Conservation (phyloP, 2,329 filamentous ascomycete species). For the Ilyonectria robusta region DNA sequence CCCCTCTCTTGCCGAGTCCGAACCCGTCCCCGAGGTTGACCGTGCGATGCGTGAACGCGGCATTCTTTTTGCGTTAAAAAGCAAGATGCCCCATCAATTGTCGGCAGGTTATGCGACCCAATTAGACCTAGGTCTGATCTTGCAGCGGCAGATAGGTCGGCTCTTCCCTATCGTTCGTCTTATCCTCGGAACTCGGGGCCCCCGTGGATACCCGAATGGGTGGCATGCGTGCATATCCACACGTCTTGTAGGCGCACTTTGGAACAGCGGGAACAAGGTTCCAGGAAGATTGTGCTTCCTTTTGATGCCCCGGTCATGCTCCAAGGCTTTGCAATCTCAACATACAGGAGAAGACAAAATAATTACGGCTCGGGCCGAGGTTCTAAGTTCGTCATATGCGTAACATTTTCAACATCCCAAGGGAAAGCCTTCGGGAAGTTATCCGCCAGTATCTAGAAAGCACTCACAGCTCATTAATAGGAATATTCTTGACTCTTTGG, state of each 20-base stretch:
- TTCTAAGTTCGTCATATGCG: too few relatives aligned
- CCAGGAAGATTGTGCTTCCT: not conserved
- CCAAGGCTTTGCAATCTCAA: not conserved
- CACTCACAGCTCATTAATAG: too few relatives aligned
- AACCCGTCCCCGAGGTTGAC: not conserved
- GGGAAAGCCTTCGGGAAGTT: too few relatives aligned
- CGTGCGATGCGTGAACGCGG: not conserved
- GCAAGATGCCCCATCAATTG: not conserved
- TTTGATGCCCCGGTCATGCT: not conserved
- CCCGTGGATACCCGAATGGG: not conserved
- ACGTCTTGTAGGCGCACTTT: not conserved
- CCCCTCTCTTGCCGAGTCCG: not conserved
- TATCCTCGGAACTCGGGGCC: not conserved
- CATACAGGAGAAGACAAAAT: too few relatives aligned
- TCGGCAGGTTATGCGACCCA: not conserved
- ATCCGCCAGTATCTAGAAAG: too few relatives aligned
- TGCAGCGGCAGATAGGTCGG: not conserved
- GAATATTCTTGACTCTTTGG: too few relatives aligned
- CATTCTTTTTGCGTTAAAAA: not conserved
- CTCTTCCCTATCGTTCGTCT: not conserved
- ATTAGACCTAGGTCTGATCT: not conserved
- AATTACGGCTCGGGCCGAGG: too few relatives aligned
- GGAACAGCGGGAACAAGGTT: not conserved
- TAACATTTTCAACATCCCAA: too few relatives aligned
- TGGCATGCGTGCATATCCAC: not conserved